Conservation (phyloP, 495 filamentous ascomycete species). For the Aspergillus diversus region DNA sequence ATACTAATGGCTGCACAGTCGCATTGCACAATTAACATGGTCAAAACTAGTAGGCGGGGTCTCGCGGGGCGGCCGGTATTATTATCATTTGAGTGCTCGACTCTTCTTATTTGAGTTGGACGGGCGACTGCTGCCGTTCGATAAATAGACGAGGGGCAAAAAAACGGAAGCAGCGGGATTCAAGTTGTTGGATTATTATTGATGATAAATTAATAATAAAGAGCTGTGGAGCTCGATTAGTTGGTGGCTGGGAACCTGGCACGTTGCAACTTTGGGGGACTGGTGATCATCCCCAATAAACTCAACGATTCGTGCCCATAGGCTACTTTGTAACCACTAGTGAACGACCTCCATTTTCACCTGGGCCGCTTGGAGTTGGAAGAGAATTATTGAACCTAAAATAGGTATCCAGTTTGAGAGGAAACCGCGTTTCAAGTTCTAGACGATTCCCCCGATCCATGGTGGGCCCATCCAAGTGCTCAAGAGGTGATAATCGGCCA, state of each 20-base stretch:
- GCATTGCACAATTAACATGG: too few species aligned
- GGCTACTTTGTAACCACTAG: not conserved
- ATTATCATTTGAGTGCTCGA: not conserved
- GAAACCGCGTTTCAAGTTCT: not conserved
- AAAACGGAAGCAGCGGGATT: slow-evolving; percentile 16
- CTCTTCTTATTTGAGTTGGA: not conserved
- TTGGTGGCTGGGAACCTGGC: slow-evolving; percentile 26
- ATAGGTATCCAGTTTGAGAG: not conserved
- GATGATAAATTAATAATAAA: not conserved
- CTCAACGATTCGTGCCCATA: not conserved
- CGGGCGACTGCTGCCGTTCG: not conserved
- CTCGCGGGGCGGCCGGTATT: not conserved
- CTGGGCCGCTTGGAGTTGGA: not conserved
- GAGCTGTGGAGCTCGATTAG: slow-evolving; percentile 19
- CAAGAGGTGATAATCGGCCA: not conserved
- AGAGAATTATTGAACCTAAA: not conserved
- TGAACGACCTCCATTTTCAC: not conserved
- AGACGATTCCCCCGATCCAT: not conserved
- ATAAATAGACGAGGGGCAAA: slow-evolving; percentile 13
- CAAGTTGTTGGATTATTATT: not conserved
- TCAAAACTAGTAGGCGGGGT: too few species aligned
- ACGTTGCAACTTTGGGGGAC: slow-evolving; percentile 22
- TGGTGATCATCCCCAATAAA: slow-evolving; percentile 4
- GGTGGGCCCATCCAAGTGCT: not conserved
- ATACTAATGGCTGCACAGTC: too few species aligned